These are phyloP conservation scores for Penicillium occitanis DNA, from an alignment of 2,329 filamentous ascomycete genomes.

Conservation along the genomic window DNA sequence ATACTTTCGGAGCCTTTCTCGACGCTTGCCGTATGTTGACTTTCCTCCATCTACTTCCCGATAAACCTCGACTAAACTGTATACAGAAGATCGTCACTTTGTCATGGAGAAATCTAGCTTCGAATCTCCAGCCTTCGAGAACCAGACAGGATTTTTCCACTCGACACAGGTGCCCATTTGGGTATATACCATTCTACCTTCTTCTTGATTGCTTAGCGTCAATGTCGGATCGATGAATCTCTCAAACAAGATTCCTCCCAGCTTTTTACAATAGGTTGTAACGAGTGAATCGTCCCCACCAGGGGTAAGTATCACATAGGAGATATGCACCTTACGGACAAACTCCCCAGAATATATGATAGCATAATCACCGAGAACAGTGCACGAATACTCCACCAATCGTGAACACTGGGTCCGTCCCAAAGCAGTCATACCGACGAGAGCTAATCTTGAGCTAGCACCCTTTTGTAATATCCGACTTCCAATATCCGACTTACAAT, in stretches of 20 bases:
- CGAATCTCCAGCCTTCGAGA: constrained; percentile 42
- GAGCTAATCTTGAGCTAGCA: no score
- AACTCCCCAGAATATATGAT: background rate
- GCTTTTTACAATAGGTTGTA: no score
- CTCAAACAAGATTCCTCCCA: background rate
- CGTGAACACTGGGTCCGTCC: background rate
- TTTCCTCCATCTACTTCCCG: background rate
- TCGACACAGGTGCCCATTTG: constrained; percentile 39
- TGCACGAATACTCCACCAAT: background rate
- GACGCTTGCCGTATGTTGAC: constrained; percentile 56
- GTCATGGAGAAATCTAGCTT: constrained; percentile 42
- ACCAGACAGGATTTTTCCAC: constrained; percentile 52
- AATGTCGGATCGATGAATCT: background rate
- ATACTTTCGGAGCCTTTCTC: constrained; percentile 61
- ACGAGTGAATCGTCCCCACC: background rate
- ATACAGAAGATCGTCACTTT: constrained; percentile 37
- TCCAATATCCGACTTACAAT: no score
- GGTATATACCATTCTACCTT: constrained; percentile 36
- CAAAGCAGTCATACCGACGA: no score
- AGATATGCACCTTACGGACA: background rate
- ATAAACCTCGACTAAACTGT: background rate
- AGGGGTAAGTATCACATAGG: background rate
- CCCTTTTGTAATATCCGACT: no score
- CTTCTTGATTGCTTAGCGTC: background rate
- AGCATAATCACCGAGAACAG: background rate